Base-by-base conservation (phyloP, 2,329 filamentous ascomycete species). In the Aspergillus fumigatiaffinis region DNA sequence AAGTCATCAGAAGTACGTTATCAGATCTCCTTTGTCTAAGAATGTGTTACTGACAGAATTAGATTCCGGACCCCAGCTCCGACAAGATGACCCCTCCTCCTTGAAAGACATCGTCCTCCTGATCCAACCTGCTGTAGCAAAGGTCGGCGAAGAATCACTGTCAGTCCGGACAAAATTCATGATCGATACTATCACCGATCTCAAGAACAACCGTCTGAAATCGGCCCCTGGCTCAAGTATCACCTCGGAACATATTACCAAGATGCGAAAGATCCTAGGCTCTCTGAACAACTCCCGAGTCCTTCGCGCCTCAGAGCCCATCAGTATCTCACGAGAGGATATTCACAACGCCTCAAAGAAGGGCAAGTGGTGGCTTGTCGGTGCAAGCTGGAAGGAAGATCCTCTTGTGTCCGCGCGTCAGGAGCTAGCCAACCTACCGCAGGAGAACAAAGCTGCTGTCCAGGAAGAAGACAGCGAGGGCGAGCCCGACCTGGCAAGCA, bases 351-450 rank as follows among this genome's bases (percentile, higher is more conserved):
- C 88, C 0, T 89, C 93, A 44, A 93, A 89, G 70, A 90, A 88
- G 70, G 94, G 94, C 0, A 97, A 96, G 77, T 99, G 94, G 94
- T 99, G 94, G 94, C 84, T 97, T 21, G 90, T 97, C 4, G 94
- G 94, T 52, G 93, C 94, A n/a, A 96, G 92, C 73, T 97, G 93
- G 85, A 80, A 79, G 44, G 74, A 77, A 56, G 71, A 77, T 47
- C 71, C 72, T 20, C 70, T 78, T 1, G 68, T 72, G 14, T 65
- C 68, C 29, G 72, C 72, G 4, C 67, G 70, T 20, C 66, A 72
- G 53, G 72, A 75, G 54, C 60, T 75, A 20, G 61, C 64, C 7
- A 53, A 46, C 41, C 52, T 65, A 1, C 62, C 65, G 7, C 47
- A 38, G 8, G 56, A 55, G 48, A 48, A 51, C 20, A 53, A 60